These are phyloP conservation scores for Colletotrichum navitas DNA, from an alignment of 2,329 filamentous ascomycete species.

Conservation along the genomic window DNA sequence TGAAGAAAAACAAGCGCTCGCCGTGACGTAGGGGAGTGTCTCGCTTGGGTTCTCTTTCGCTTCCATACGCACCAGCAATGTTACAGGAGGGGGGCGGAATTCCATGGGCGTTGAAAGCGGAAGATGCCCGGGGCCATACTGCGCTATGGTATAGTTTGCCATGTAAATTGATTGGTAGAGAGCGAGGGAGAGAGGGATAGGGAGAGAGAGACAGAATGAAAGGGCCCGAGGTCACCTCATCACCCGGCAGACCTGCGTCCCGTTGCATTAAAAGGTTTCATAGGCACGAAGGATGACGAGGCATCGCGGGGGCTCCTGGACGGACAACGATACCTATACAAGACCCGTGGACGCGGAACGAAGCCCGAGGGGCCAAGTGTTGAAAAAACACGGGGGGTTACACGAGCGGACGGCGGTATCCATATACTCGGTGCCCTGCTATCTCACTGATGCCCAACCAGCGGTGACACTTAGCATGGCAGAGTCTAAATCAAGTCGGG, in stretches of 20 bases:
- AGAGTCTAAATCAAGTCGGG: not conserved
- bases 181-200: not conserved
- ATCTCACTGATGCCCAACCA: conserved; percentile 2
- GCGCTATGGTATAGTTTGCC: not conserved
- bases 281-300: conserved; percentile 2
- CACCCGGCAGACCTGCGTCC: conserved; percentile 3
- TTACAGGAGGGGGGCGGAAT: too few relatives aligned
- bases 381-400: not conserved
- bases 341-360: conserved; percentile 17
- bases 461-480: not conserved
- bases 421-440: not conserved
- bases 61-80: not conserved
- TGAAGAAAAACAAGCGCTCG: conserved; percentile 15
- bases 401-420: not conserved
- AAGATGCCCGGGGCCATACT: not conserved
- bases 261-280: conserved; percentile 6
- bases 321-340: not conserved
- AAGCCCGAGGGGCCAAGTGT: not conserved
- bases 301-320: not conserved
- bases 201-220: too few relatives aligned
- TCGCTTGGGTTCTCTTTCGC: not conserved
- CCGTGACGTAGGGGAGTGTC: not conserved
- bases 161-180: not conserved
- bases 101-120: too few relatives aligned
- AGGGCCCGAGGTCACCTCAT: not conserved